phyloP scores from a whole-genome alignment of 768 basidiomycete species.

The Tylopilus subfusipes region DNA sequence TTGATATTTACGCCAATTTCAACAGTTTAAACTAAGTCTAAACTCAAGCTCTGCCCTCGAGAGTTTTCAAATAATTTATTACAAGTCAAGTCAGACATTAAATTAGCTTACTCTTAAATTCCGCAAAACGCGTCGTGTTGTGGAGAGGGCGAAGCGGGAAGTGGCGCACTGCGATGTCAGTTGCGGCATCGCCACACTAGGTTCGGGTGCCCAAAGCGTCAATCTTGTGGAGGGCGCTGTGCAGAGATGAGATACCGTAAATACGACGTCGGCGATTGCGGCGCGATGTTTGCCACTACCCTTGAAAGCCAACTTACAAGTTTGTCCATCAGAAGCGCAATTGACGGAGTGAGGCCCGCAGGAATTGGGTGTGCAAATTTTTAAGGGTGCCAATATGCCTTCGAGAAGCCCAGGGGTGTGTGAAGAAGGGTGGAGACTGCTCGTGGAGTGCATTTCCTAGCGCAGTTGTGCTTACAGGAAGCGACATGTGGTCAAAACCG shows the following conservation, averaged over 20 bases:
- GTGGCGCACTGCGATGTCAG: background rate
- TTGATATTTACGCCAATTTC: no score
- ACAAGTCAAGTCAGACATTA: no score
- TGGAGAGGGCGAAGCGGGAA: background rate
- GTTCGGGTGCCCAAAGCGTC: slow-evolving; percentile 1
- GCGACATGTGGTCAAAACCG: background rate
- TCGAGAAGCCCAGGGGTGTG: background rate
- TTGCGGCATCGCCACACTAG: background rate
- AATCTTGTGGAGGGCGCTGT: slow-evolving; percentile 20
- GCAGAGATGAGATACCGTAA: slow-evolving; percentile 2
- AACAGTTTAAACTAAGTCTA: no score
- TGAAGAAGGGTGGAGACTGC: background rate
- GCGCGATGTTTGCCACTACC: background rate
- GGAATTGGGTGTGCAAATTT: background rate
- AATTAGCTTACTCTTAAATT: no score
- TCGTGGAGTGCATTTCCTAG: background rate
- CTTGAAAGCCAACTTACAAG: background rate
- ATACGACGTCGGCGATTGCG: slow-evolving; percentile 1
- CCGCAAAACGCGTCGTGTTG: no score
- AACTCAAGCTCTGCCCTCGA: no score
- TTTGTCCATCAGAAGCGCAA: background rate
- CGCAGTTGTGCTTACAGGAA: background rate
- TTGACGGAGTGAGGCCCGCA: slow-evolving; percentile 1
- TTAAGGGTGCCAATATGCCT: background rate
- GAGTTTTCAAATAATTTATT: no score